A percentile compares a stretch with the other conserved stretches of the same genome.
Conservation (phyloP, 768 basidiomycete species). For the Asterophora lycoperdoides region DNA sequence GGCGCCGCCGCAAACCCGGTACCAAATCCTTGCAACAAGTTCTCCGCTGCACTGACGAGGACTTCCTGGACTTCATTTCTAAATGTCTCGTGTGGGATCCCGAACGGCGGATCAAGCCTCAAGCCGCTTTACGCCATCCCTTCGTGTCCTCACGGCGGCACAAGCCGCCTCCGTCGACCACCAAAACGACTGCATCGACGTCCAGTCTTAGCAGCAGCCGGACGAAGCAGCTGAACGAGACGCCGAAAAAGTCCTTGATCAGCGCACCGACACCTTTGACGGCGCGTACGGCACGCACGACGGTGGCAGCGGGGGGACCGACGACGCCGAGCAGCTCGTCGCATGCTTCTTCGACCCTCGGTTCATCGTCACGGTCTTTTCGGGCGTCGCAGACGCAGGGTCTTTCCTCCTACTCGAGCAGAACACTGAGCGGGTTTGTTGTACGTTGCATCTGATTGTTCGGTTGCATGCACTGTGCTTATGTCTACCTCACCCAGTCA, state of each 20-base stretch:
- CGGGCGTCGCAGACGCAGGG: conserved; percentile 65
- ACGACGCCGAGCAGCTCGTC: conserved; percentile 55
- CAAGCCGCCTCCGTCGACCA: conserved; percentile 43
- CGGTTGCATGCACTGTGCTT: conserved; percentile 9
- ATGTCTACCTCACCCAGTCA: conserved; percentile 27
- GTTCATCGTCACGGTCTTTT: conserved; percentile 62
- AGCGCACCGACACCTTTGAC: conserved; percentile 86
- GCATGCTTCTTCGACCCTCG: conserved; percentile 48
- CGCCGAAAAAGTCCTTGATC: conserved; percentile 87
- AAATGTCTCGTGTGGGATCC: conserved; percentile 99
- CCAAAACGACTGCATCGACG: conserved; percentile 56
- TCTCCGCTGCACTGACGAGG: conserved; percentile 87
- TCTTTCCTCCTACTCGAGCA: conserved; percentile 69
- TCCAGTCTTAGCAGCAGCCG: conserved; percentile 50
- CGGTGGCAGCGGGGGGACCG: conserved; percentile 42
- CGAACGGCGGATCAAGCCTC: conserved; percentile 90
- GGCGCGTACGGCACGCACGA: conserved; percentile 64
- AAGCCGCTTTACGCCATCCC: conserved; percentile 86
- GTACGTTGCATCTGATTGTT: conserved; percentile 38
- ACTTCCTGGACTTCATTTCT: conserved; percentile 93
- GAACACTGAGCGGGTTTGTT: conserved; percentile 66
- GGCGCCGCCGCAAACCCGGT: conserved; percentile 85
- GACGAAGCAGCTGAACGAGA: conserved; percentile 53
- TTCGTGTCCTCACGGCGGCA: conserved; percentile 67
- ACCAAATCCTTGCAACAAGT: conserved; percentile 88